Evolutionary conservation across 192 early-diverging fungal genomes (phyloP).

Genomic region (Backusella luteola): DNA sequence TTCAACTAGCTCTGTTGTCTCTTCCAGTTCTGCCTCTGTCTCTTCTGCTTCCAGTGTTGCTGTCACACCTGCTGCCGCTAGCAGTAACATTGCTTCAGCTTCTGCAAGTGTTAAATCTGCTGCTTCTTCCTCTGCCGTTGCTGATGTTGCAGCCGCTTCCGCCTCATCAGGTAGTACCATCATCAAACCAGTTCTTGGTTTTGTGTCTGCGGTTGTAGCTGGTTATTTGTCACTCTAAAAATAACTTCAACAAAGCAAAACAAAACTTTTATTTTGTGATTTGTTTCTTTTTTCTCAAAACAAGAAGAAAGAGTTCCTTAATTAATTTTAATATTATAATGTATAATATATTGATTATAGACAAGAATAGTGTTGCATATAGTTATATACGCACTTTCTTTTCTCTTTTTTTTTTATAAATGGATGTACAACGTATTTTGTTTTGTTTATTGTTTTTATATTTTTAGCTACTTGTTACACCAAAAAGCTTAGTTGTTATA

Average conservation of each 20-base stretch:
- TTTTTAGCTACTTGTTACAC: neutral
- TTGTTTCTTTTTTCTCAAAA: neutral
- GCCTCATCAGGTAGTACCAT: neutral
- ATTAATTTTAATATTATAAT: neutral
- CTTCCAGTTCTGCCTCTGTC: neutral
- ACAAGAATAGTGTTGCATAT: neutral
- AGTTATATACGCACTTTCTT: neutral
- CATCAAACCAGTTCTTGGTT: conserved; percentile 2
- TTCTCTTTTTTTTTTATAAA: neutral
- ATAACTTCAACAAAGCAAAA: neutral
- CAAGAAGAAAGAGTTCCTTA: neutral
- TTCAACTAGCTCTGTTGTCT: neutral
- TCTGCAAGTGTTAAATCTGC: neutral
- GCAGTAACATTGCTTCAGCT: neutral
- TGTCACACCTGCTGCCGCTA: neutral
- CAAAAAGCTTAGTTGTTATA: neutral
- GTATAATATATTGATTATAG: neutral
- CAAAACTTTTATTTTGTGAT: neutral
- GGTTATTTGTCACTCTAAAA: conserved; percentile 15
- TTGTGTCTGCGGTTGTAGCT: neutral
- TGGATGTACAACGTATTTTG: neutral
- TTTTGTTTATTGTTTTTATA: neutral
- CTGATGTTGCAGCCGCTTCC: neutral
- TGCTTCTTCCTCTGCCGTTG: neutral
- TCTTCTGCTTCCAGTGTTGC: neutral